phyloP scores from a whole-genome alignment of 1,139 yeast genomes.

The Sporopachydermia cereana region DNA sequence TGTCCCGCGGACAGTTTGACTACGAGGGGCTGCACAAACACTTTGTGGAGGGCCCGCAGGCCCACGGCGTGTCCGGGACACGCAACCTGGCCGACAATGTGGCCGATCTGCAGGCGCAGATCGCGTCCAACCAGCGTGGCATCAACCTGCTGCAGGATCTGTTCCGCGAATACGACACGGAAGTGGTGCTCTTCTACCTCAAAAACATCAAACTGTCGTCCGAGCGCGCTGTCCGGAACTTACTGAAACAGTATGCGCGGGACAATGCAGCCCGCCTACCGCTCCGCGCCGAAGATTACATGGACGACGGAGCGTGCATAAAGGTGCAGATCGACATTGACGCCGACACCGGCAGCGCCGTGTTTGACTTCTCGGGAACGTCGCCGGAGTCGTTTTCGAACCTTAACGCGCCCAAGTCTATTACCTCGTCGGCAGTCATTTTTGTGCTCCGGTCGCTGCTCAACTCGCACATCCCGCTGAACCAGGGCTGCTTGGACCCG shows the following conservation, averaged over 20 bases:
- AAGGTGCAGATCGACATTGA: conserved; percentile 14
- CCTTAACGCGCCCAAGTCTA: conserved; percentile 13
- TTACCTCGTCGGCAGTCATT: conserved; percentile 29
- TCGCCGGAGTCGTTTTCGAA: conserved; percentile 17
- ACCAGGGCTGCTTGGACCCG: conserved; percentile 36
- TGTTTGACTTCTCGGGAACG: conserved; percentile 17
- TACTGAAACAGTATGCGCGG: conserved; percentile 16
- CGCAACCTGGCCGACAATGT: conserved; percentile 20
- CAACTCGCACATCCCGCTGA: conserved; percentile 28
- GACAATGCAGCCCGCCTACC: conserved; percentile 19
- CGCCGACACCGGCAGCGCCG: conserved; percentile 14
- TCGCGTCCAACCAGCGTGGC: conserved; percentile 20
- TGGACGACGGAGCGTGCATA: conserved; percentile 22
- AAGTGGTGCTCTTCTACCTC: conserved; percentile 19
- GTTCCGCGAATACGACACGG: conserved; percentile 16
- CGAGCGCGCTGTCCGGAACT: conserved; percentile 18
- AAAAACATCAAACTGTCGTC: conserved; percentile 19
- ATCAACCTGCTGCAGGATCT: conserved; percentile 17
- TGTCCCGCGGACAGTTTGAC: conserved; percentile 18
- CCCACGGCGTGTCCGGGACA: conserved; percentile 20
- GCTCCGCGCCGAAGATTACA: conserved; percentile 17
- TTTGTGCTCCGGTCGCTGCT: conserved; percentile 33
- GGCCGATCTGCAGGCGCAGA: conserved; percentile 22
- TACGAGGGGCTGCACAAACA: conserved; percentile 17
- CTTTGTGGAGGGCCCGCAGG: conserved; percentile 14